Evolutionary conservation across 305 asterid species (phyloP).

Genomic region (Solanum hybrid): DNA sequence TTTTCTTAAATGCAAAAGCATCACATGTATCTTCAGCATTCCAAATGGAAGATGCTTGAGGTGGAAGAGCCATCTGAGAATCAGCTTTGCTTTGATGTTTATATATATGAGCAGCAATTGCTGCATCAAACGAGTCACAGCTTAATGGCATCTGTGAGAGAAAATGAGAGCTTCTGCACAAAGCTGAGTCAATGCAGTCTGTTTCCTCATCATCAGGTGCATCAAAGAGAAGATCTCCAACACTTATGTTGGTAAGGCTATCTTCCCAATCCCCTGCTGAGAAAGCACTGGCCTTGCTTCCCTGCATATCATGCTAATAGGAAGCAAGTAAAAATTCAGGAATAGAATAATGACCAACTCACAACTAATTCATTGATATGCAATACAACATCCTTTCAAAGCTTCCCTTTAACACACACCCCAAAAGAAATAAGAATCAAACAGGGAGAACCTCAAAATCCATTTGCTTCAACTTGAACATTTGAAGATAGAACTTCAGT

Average conservation of each 20-base stretch:
- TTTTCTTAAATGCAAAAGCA: conserved; percentile 70
- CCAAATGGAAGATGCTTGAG: conserved; percentile 66
- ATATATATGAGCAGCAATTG: conserved; percentile 87
- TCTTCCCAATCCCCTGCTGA: conserved; percentile 88
- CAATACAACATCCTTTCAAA: background rate
- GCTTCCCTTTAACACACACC: background rate
- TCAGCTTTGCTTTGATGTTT: conserved; percentile 57
- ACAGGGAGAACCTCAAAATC: background rate
- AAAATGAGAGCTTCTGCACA: conserved; percentile 27
- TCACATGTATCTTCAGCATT: conserved; percentile 96
- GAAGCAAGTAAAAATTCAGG: conserved; percentile 5
- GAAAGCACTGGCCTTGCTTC: conserved; percentile 29
- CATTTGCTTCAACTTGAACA: background rate
- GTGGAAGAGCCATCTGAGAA: conserved; percentile 29
- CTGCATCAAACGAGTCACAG: conserved; percentile 96
- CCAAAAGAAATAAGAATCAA: background rate
- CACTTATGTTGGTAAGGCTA: conserved; percentile 72
- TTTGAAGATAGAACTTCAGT: background rate
- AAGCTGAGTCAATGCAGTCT: conserved; percentile 33
- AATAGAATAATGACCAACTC: background rate
- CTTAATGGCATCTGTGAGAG: conserved; percentile 55
- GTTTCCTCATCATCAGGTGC: conserved; percentile 27
- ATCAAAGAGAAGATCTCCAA: conserved; percentile 73
- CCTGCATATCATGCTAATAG: conserved; percentile 20
- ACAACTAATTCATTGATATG: background rate